Base-by-base conservation (phyloP, 2,329 filamentous ascomycete species). In the Alternaria viburni region DNA sequence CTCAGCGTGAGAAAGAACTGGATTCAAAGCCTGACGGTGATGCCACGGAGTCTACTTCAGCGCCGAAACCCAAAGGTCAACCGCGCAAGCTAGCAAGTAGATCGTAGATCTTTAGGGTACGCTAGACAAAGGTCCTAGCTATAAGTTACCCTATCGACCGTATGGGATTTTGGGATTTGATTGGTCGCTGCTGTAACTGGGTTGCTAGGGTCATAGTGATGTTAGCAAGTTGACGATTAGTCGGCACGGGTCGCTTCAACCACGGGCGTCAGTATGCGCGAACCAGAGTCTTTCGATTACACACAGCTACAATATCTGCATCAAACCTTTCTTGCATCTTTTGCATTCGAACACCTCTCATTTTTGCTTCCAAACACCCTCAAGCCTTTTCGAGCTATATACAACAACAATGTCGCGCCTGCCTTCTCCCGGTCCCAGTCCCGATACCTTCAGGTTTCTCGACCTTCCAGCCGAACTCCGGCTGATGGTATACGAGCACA, bases 21-120 rank as follows among this genome's bases (percentile, higher is more conserved):
- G 54, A 49, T 43, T 30, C 45, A 5, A 52, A 43, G 44, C 50
- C 55, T 15, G 32, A 54, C n/a, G n/a, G 28, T 17, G 23, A 56
- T 15, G 30, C n/a, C 9, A 15, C 36, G 19, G 50, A 50, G 21
- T 10, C 54, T 23, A 13, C n/a, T 4, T 25, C 54, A 21, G 28
- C 61, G 30, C 15, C 41, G 15, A 28, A 58, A 15, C 25, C 57
- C 17, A 67, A 57, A 54, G 51, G 55, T 17, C 59, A 67, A 30
- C 64, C 66, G 12, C 67, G 65, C 5, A 70, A 66, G 45, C 59
- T 71, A 6, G 62, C 41, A 58, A 54, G 54, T 19, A 58, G 41
- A 28, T 51, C 47, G 30, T 36, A 44, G 19, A 41, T 5, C 11
- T 25, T n/a, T 25, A 41, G 19, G 36, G 23, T 23, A 36, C 12